phyloP scores from a whole-genome alignment of 2,329 filamentous ascomycete genomes.

The Ophiocordyceps camponoti-leonardi region DNA sequence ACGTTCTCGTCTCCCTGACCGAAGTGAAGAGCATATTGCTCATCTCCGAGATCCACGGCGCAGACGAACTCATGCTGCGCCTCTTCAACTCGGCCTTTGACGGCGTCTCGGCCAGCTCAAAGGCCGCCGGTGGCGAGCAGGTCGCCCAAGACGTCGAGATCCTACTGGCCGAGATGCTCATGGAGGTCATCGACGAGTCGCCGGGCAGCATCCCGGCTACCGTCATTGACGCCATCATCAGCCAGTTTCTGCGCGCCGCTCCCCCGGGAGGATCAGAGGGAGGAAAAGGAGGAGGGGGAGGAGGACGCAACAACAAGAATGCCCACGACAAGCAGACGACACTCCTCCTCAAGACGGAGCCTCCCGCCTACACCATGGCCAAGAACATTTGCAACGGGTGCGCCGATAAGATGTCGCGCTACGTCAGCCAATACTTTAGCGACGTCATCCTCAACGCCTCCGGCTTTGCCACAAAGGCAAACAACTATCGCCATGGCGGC shows the following conservation, averaged over 20 bases:
- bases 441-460: conserved; percentile 87
- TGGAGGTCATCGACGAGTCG: conserved; percentile 75
- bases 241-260: conserved; percentile 83
- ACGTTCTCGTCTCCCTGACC: conserved; percentile 72
- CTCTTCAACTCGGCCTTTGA: conserved; percentile 88
- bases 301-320: conserved; percentile 37
- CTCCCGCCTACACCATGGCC: conserved; percentile 89
- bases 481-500: conserved; percentile 37
- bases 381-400: conserved; percentile 82
- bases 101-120: conserved; percentile 64
- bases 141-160: conserved; percentile 88
- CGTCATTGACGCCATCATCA: conserved; percentile 83
- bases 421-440: conserved; percentile 92
- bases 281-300: neutral
- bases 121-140: conserved; percentile 59
- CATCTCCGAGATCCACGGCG: conserved; percentile 69
- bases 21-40: conserved; percentile 92
- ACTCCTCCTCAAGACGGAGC: conserved; percentile 70
- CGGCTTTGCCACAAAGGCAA: conserved; percentile 34
- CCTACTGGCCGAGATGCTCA: conserved; percentile 73
- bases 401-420: conserved; percentile 85
- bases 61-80: conserved; percentile 60
- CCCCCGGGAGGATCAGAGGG: conserved; percentile 25
- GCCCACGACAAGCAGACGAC: conserved; percentile 66
- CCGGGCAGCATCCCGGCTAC: conserved; percentile 53